Base-by-base conservation (phyloP, 2,329 filamentous ascomycete species). In the Arthrinium phaeospermum region DNA sequence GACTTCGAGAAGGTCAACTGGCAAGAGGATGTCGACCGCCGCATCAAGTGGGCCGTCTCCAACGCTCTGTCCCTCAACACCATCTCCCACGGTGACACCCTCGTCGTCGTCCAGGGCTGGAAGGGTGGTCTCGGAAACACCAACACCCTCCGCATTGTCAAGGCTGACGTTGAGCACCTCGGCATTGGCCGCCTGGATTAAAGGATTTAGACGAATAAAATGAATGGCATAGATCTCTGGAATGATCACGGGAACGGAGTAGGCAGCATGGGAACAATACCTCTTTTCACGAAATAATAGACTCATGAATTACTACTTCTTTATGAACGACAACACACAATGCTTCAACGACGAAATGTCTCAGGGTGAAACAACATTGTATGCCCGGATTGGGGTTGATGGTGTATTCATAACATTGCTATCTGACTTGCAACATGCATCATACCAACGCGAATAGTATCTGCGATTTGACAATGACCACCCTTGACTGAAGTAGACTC, bases 11-110 rank as follows among this genome's bases (percentile, higher is more conserved):
- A 93, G 84, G 91, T 93, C 80, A 95, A 97, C 86, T 99, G 96
- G 96, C 96, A 99, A 87, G 95, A 98, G 88, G 96, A 99, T 85
- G 96, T 99, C 78, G 96, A 99, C 86, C 91, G 92, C 83, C 94
- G 96, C 82, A 94, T 99, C 85, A 98, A 96, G 90, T 99, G 96
- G 95, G 96, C 94, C 83, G 94, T 99, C 83, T 87, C 90, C 82
- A 91, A 95, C 82, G 96, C 94, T 78, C 90, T 98, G 80, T 91
- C 93, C 85, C 93, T 99, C 75, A 91, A 91, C 78, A 90, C 95
- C 68, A 86, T 97, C 75, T 88, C 86, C 81, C 86, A 90, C 81
- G 93, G 91, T 76, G 93, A 95, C 80, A 90, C 91, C 45, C 91
- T 96, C 71, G 90, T 96, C 74, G 94, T 95, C 77, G 93, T 97